Conservation (phyloP, 1,284 basidiomycete species). For the Malassezia cuniculi region DNA sequence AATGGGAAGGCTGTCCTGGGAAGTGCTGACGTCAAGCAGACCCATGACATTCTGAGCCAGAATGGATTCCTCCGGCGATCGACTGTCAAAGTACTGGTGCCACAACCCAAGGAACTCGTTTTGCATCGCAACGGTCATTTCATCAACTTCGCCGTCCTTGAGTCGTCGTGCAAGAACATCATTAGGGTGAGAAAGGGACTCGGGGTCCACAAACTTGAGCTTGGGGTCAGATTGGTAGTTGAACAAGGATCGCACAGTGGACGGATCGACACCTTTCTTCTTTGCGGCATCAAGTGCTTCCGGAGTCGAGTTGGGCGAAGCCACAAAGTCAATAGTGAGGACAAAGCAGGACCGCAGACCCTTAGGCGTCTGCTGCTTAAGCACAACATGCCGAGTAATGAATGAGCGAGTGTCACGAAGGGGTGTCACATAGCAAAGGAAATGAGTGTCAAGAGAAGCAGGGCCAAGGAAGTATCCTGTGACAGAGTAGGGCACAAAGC, state of each 20-base stretch:
- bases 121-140: conserved; percentile 1
- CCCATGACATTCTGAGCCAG: conserved; percentile 8
- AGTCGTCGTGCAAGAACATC: conserved; percentile 16
- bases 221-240: conserved; percentile 17
- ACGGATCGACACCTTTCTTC: background rate
- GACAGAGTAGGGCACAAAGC: conserved; percentile 27
- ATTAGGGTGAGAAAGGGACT: conserved; percentile 9
- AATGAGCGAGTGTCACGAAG: conserved; percentile 31
- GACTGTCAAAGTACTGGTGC: conserved; percentile 5
- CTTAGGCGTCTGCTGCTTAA: conserved; percentile 16
- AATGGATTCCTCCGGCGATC: background rate
- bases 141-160: conserved; percentile 14
- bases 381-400: conserved; percentile 23
- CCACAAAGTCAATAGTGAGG: conserved; percentile 25
- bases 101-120: conserved; percentile 8
- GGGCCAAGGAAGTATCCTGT: conserved; percentile 30
- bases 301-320: conserved; percentile 16
- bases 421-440: conserved; percentile 17
- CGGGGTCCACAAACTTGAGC: conserved; percentile 11
- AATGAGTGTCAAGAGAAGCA: conserved; percentile 17
- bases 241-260: conserved; percentile 3
- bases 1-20: conserved; percentile 8
- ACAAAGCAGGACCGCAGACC: conserved; percentile 21
- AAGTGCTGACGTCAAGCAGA: conserved; percentile 5
- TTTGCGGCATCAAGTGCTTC: background rate